Percentiles rank a stretch among this genome's conserved stretches.
Evolutionary conservation across 2,329 filamentous ascomycete species (phyloP).

Genomic region (Neopestalotiopsis clavispora): DNA sequence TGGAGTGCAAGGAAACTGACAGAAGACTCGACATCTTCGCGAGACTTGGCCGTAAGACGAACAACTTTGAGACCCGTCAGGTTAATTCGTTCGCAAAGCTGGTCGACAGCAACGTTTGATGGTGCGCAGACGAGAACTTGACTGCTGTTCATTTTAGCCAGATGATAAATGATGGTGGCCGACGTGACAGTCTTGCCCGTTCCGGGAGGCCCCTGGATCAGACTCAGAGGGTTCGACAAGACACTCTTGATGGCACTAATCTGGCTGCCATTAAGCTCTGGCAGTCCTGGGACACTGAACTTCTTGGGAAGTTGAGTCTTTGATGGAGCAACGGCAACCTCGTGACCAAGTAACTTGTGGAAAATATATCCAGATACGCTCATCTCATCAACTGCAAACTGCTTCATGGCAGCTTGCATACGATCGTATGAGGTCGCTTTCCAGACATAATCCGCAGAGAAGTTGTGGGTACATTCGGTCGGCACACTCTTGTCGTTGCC

Average conservation of each 20-base stretch:
- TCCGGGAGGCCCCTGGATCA: constrained; percentile 96
- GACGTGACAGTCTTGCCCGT: constrained; percentile 99
- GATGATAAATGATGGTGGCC: constrained; percentile 96
- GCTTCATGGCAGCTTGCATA: constrained; percentile 99
- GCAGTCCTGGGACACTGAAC: constrained; percentile 91
- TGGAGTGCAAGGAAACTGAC: constrained; percentile 95
- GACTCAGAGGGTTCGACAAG: constrained; percentile 87
- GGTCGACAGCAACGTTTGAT: constrained; percentile 97
- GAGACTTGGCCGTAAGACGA: constrained; percentile 96
- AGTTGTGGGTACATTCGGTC: constrained; percentile 95
- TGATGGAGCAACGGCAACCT: constrained; percentile 92
- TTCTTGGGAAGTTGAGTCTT: constrained; percentile 96
- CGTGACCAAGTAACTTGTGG: constrained; percentile 92
- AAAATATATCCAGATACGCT: constrained; percentile 99
- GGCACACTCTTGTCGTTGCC: constrained; percentile 96
- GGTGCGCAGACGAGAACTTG: constrained; percentile 96
- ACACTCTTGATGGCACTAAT: constrained; percentile 96
- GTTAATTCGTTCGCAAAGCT: constrained; percentile 96
- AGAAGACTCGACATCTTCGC: constrained; percentile 98
- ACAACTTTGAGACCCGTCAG: constrained; percentile 94
- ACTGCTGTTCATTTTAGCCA: constrained; percentile 92
- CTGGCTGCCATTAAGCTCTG: constrained; percentile 93
- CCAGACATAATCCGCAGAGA: constrained; percentile 99
- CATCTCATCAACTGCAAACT: constrained; percentile 96
- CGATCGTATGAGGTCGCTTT: constrained; percentile 99